Evolutionary conservation across 1,284 basidiomycete genomes (phyloP), one percentile per base, ranked within the genome.

Genomic region (Prillingera fragicola): DNA sequence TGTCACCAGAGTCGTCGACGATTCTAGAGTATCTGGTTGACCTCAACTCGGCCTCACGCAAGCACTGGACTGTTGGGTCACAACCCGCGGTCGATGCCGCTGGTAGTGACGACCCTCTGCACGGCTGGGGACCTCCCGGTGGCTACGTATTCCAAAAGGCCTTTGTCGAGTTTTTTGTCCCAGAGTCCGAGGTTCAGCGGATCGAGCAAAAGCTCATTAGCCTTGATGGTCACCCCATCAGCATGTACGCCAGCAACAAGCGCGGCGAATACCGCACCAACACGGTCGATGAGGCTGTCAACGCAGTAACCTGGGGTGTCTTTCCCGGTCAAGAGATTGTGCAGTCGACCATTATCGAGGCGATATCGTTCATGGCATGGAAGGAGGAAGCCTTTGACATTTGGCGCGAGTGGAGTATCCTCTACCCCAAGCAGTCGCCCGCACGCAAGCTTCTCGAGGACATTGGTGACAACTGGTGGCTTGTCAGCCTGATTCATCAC

Each of bases 291-390:
- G 87, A 94, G 26, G 87, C 90, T 8, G 91, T 94, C 28, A 98
- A 97, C 62, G 95, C 95, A 7, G 95, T 99, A 35, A 99, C 95
- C 0, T 99, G 94, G 95, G 95, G 94, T 56, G 90, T 95, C 6
- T 99, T 97, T 79, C 94, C 95, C 15, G 89, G 88, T 32, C 92
- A 95, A 70, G 95, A 98, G 75, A 90, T 98, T 61, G 77, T 96
- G 38, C 95, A 98, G 67, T 92, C 94, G 22, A 99, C 95, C 17
- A 94, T 98, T 55, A 95, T 99, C 25, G 95, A 99, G 69, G 85
- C 87, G 23, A 83, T 90, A 54, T 94, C 89, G 62, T 96, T 96
- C 78, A 85, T 92, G 79, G 90, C 90, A 8, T 95, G 90, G 90
- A 95, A 94, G 88, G 89, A 95, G 31, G 95, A 98, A 70, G 94